A percentile compares a stretch with the other conserved stretches of the same genome.
Conservation (phyloP, 1,139 yeast species). For the Candida glucosophila region DNA sequence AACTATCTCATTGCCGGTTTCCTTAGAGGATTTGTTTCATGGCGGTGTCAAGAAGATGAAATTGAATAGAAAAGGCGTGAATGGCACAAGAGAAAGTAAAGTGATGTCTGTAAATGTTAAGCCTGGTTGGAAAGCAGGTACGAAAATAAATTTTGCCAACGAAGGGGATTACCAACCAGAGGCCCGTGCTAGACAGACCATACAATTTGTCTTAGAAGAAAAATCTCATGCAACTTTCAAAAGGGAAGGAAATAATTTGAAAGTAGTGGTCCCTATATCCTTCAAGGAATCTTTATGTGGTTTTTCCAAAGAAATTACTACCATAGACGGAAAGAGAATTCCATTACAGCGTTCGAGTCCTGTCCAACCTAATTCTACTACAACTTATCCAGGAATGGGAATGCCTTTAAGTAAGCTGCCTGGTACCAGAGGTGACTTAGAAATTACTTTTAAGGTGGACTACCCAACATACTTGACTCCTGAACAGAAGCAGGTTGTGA, state of each 20-base stretch:
- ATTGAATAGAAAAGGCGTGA: constrained; percentile 66
- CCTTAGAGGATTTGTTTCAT: constrained; percentile 71
- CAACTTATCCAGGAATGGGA: constrained; percentile 86
- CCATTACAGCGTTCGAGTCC: constrained; percentile 74
- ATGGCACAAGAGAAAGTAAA: constrained; percentile 65
- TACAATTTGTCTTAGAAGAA: constrained; percentile 81
- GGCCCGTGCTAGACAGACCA: constrained; percentile 76
- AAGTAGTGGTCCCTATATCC: constrained; percentile 58
- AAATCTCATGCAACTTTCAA: constrained; percentile 66
- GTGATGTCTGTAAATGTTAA: constrained; percentile 70
- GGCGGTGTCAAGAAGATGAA: constrained; percentile 89
- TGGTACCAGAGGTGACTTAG: constrained; percentile 73
- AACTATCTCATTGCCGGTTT: constrained; percentile 67
- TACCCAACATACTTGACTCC: constrained; percentile 72
- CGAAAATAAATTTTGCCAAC: constrained; percentile 80
- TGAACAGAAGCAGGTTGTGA: constrained; percentile 65
- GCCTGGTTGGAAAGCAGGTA: constrained; percentile 98
- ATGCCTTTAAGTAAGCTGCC: constrained; percentile 90
- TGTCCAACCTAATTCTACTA: constrained; percentile 68
- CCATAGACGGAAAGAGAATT: constrained; percentile 83
- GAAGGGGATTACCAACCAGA: constrained; percentile 90
- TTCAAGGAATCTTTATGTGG: constrained; percentile 89
- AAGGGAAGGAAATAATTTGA: constrained; percentile 73
- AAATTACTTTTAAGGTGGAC: constrained; percentile 70
- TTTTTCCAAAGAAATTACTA: constrained; percentile 66